Percentiles rank a stretch among this genome's conserved stretches.
Conservation (phyloP, 805 yeast genomes). For the Metschnikowia lochheadii region DNA sequence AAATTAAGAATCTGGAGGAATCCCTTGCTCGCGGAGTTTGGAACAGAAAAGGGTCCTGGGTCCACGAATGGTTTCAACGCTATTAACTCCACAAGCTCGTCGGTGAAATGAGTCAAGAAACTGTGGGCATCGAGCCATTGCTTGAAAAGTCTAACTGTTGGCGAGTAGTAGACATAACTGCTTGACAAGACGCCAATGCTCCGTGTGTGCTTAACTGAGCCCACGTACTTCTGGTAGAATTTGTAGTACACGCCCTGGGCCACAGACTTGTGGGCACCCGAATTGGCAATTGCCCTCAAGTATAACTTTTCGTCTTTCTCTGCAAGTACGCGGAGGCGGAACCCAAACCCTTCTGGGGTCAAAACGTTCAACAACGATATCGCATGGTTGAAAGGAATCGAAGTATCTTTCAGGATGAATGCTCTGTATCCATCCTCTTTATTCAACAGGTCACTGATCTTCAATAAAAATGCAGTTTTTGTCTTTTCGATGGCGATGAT, state of each 20-base stretch:
- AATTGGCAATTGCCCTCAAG: constrained; percentile 64
- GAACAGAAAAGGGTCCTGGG: constrained; percentile 78
- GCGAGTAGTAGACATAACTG: constrained; percentile 67
- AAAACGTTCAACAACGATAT: constrained; percentile 59
- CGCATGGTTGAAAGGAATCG: constrained; percentile 61
- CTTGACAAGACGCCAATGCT: constrained; percentile 67
- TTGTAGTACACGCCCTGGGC: constrained; percentile 60
- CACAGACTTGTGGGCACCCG: constrained; percentile 55
- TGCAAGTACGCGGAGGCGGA: constrained; percentile 68
- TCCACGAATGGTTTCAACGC: constrained; percentile 84
- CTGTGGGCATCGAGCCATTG: constrained; percentile 86
- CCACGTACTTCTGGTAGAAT: constrained; percentile 62
- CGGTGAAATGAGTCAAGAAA: constrained; percentile 64
- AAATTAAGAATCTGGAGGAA: constrained; percentile 70
- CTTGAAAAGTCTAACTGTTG: constrained; percentile 81
- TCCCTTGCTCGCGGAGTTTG: constrained; percentile 76
- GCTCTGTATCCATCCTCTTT: constrained; percentile 53
- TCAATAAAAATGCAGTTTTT: constrained; percentile 82
- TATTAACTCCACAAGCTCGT: constrained; percentile 76
- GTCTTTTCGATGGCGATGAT: constrained; percentile 78
- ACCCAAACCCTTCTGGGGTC: constrained; percentile 89
- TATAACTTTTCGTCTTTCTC: constrained; percentile 81
- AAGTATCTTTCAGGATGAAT: constrained; percentile 59
- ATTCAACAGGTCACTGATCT: constrained; percentile 48
- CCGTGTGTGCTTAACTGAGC: constrained; percentile 75